Percentiles rank a stretch among this genome's conserved stretches.
Evolutionary conservation across 257 asterid species (phyloP).

Genomic region (Gentiana straminea): DNA sequence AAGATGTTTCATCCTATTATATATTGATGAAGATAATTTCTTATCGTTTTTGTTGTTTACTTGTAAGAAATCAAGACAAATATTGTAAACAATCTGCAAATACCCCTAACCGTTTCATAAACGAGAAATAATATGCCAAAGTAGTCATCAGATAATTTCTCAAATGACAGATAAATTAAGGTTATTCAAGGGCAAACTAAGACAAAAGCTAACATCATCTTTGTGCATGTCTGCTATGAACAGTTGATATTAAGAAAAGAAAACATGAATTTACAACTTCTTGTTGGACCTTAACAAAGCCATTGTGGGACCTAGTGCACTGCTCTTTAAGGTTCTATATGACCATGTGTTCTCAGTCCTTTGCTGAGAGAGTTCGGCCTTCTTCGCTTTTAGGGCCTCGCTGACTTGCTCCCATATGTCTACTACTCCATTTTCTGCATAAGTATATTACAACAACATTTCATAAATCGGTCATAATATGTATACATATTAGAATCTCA

Average conservation of each 20-base stretch:
- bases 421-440: conserved; percentile 28
- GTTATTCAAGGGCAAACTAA: neutral
- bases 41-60: conserved; percentile 1
- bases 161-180: neutral
- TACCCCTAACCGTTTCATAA: too few species aligned
- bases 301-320: conserved; percentile 69
- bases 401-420: conserved; percentile 65
- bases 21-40: neutral
- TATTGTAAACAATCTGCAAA: neutral
- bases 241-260: neutral
- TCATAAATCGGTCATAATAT: neutral
- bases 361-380: conserved; percentile 43
- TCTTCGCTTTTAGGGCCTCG: conserved; percentile 47
- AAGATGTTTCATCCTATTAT: conserved; percentile 8
- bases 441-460: neutral
- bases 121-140: too few species aligned
- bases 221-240: neutral
- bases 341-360: conserved; percentile 42
- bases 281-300: conserved; percentile 57
- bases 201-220: too few species aligned
- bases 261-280: conserved; percentile 6
- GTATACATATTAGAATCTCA: too few species aligned
- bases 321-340: conserved; percentile 48
- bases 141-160: neutral
- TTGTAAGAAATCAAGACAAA: neutral